Percentiles rank a stretch among this genome's conserved stretches.
These are phyloP conservation scores for Colletotrichum cuscutae DNA, from an alignment of 2,329 filamentous ascomycete genomes.

Conservation along the genomic window DNA sequence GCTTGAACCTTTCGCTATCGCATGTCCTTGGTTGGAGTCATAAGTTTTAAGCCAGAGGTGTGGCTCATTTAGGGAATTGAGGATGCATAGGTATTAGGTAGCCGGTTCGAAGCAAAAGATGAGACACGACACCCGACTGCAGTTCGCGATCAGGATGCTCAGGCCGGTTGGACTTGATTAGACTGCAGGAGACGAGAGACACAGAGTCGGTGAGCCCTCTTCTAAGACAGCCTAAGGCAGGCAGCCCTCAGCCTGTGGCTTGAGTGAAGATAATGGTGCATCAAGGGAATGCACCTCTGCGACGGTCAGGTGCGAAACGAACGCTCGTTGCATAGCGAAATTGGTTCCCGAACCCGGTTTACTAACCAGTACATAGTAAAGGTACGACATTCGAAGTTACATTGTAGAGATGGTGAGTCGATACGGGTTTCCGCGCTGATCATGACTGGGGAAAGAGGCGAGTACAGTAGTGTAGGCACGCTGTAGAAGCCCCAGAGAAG, in stretches of 20 bases:
- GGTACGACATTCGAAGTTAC: not conserved
- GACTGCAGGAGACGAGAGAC: conserved; percentile 7
- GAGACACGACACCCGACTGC: not conserved
- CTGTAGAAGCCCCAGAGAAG: not conserved
- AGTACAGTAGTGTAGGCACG: not conserved
- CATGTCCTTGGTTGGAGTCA: not conserved
- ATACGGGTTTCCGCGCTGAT: not conserved
- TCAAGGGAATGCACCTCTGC: not conserved
- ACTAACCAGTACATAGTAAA: not conserved
- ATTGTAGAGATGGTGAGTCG: not conserved
- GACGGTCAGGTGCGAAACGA: not conserved
- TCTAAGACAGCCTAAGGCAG: not conserved
- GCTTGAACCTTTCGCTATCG: not conserved
- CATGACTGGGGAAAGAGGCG: not conserved
- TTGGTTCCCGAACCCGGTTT: not conserved
- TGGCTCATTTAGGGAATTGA: not conserved
- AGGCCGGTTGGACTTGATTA: not conserved
- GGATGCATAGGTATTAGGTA: not conserved
- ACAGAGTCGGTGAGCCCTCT: conserved; percentile 19
- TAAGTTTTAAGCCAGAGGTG: not conserved
- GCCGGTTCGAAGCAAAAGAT: not conserved
- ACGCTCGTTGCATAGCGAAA: not conserved
- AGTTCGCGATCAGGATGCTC: not conserved
- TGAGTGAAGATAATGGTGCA: not conserved
- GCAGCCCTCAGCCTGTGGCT: not conserved